Base-by-base conservation (phyloP, 2,329 filamentous ascomycete genomes). In the Aureobasidium sp. region DNA sequence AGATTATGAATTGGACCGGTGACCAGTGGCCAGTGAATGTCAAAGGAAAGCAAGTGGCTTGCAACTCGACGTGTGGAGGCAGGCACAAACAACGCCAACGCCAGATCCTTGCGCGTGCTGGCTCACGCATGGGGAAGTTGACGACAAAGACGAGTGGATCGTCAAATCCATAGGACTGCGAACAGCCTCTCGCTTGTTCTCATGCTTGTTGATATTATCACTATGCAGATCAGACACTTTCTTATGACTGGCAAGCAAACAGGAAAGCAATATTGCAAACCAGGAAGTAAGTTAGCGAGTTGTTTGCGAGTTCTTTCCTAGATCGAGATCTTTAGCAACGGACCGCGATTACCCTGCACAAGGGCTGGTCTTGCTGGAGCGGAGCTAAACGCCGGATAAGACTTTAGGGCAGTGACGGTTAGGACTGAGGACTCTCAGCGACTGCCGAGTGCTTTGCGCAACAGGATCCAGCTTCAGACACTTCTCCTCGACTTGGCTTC, bases 101-200 rank as follows among this genome's bases (percentile, higher is more conserved):
- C 50, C 50, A 23, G 36, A 53, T 33, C 27, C n/a, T 58, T n/a
- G n/a, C n/a, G 36, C 54, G 51, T 25, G 54, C 40, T 58, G 31
- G 54, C 38, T 29, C 20, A 25, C 23, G 36, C 31, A 18, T n/a
- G n/a, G 13, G 25, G 36, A 33, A 59, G n/a, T 31, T 47, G n/a
- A 50, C 29, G 23, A n/a, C 13, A 33, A 40, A 42, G 40, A 45
- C 55, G 40, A 45, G 23, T 15, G 25, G 36, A 58, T 45, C 38
- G 38, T 31, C 54, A n/a, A 58, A n/a, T 47, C 31, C 48, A 42
- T 6, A 15, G 40, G 33, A 23, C 16, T 58, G 45, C 43, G 45
- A 40, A 48, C 31, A 23, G 23, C 55, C 13, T 53, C 59, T 62
- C 59, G 47, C 59, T 62, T 62, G 59, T 53, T 16, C 40, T 53